Base-by-base conservation (phyloP, 768 basidiomycete species). In the Mrakia blollopis region DNA sequence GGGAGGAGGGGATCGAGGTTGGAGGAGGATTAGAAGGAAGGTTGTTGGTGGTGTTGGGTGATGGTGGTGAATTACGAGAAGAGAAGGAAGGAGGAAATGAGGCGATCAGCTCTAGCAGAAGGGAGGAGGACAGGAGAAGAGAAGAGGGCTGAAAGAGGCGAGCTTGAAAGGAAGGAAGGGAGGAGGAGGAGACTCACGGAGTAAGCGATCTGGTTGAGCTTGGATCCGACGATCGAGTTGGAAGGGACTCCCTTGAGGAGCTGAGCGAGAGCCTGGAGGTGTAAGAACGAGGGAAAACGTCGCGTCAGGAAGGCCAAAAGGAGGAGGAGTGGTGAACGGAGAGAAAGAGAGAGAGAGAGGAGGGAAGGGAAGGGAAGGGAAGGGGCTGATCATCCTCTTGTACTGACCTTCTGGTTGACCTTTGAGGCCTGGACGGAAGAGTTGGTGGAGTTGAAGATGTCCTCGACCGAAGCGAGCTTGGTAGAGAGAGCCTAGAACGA, bases 101-200 rank as follows among this genome's bases (percentile, higher is more conserved):
- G 68, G 30, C 47, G 70, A 60, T 50, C 41, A 65, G 67, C 57
- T 76, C 70, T 71, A 54, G 44, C n/a, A 2, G 39, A 32, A 35
- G 30, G 5, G n/a, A 35, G n/a, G 57, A 76, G 47, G 41, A 21
- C 44, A 71, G 47, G 23, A 47, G 39, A 8, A 39, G 28, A 13
- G 7, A 13, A 11, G 54, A 23, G 54, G n/a, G 54, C 54, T 54
- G 23, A 54, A 47, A 7, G 44, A 47, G 44, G 44, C 44, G 9
- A 14, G 44, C 47, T 50, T 50, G 16, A n/a, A 3, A 57, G n/a
- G n/a, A n/a, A n/a, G n/a, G n/a, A n/a, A n/a, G n/a, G n/a, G n/a
- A n/a, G n/a, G n/a, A n/a, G n/a, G n/a, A n/a, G n/a, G n/a, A n/a
- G n/a, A 57, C 57, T 1, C 1, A 57, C 57, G 23, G 57, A 57